Evolutionary conservation across 2,329 filamentous ascomycete species (phyloP).

Genomic region (Colletotrichum truncatum): DNA sequence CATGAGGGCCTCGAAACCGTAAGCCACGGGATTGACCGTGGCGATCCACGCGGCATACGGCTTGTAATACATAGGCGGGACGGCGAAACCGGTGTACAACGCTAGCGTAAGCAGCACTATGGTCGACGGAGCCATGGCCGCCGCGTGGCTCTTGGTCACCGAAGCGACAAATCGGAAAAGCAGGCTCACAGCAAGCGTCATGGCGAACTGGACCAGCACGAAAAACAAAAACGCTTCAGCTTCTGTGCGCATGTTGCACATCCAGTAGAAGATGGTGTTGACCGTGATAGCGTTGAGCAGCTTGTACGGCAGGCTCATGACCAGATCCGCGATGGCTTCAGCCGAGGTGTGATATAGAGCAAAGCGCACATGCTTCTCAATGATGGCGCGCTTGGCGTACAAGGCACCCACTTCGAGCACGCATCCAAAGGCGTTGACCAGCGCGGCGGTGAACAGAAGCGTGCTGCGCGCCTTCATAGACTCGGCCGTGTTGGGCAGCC

Average conservation of each 20-base stretch:
- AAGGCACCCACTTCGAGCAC: slow-evolving; percentile 43
- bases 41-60: slow-evolving; percentile 19
- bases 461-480: slow-evolving; percentile 62
- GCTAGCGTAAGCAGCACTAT: slow-evolving; percentile 14
- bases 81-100: slow-evolving; percentile 24
- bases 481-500: slow-evolving; percentile 60
- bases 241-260: slow-evolving; percentile 39
- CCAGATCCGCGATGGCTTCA: slow-evolving; percentile 48
- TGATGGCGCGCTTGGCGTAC: slow-evolving; percentile 40
- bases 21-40: slow-evolving; percentile 18
- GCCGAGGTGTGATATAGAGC: slow-evolving; percentile 43
- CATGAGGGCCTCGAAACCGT: slow-evolving; percentile 24
- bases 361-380: slow-evolving; percentile 42
- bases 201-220: slow-evolving; percentile 67
- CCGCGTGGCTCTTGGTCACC: slow-evolving; percentile 58
- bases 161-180: slow-evolving; percentile 74
- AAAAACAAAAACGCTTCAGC: slow-evolving; percentile 67
- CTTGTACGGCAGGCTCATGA: slow-evolving; percentile 54
- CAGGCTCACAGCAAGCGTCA: slow-evolving; percentile 68
- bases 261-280: slow-evolving; percentile 46
- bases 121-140: slow-evolving; percentile 19
- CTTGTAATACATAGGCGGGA: slow-evolving; percentile 19
- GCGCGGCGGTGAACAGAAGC: slow-evolving; percentile 43
- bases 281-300: slow-evolving; percentile 63
- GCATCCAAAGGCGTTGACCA: slow-evolving; percentile 55